Evolutionary conservation across 805 yeast species (phyloP).

Genomic region (Huiozyma sinensis): DNA sequence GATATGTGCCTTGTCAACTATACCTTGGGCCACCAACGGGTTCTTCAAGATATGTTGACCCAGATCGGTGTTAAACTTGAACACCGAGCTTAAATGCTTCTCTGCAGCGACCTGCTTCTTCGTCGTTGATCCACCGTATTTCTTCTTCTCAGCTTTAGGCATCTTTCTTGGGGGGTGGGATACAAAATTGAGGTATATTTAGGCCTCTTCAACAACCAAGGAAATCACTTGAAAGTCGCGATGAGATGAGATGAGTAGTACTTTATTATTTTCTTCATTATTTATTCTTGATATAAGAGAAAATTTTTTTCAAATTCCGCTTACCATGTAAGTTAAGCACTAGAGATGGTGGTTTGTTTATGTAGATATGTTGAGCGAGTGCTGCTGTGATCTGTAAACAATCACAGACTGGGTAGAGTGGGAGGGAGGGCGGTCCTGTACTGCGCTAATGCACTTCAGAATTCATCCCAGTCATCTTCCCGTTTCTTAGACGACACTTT

Average conservation of each 20-base stretch:
- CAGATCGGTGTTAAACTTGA: conserved; percentile 91
- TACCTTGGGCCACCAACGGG: conserved; percentile 95
- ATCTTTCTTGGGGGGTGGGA: conserved; percentile 20
- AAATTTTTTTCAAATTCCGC: no score
- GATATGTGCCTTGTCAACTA: conserved; percentile 90
- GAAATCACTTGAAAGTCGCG: not conserved
- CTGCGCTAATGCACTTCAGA: not conserved
- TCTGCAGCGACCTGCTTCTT: conserved; percentile 57
- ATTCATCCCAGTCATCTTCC: conserved; percentile 4
- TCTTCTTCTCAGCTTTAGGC: conserved; percentile 60
- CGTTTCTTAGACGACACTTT: not conserved
- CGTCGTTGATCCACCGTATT: conserved; percentile 40
- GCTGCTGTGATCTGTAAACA: no score
- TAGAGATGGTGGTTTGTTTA: no score
- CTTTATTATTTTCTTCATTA: no score
- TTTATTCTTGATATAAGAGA: no score
- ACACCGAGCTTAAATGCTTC: conserved; percentile 61
- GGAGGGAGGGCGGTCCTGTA: no score
- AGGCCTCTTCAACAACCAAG: not conserved
- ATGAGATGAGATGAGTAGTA: no score
- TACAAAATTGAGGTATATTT: not conserved
- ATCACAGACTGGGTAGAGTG: no score
- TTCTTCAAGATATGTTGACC: conserved; percentile 97
- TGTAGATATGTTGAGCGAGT: no score
- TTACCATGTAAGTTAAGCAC: no score